A percentile compares a stretch with the other conserved stretches of the same genome.
Evolutionary conservation across 2,329 filamentous ascomycete species (phyloP).

Genomic region (Coleophoma eucalyptorum): DNA sequence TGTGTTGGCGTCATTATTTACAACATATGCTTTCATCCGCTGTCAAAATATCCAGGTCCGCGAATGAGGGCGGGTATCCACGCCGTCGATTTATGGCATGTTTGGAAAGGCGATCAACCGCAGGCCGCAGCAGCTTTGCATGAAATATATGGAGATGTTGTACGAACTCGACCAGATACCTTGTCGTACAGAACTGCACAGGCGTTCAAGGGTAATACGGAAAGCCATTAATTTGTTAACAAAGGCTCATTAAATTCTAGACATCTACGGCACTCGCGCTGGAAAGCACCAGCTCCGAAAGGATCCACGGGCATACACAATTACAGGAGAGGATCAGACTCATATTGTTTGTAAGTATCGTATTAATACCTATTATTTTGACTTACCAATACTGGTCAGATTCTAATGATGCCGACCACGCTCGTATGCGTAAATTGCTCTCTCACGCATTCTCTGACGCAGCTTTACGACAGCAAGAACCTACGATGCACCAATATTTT

Average conservation of each 20-base stretch:
- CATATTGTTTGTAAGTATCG: background rate
- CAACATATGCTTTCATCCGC: conserved; percentile 1
- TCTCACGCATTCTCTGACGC: conserved; percentile 24
- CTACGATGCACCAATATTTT: background rate
- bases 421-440: conserved; percentile 18
- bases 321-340: background rate
- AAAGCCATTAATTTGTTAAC: background rate
- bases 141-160: background rate
- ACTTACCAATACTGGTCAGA: background rate
- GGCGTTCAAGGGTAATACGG: background rate
- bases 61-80: background rate
- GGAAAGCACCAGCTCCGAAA: background rate
- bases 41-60: background rate
- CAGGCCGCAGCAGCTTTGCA: background rate
- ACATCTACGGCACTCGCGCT: background rate
- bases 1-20: background rate
- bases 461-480: conserved; percentile 24
- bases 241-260: background rate
- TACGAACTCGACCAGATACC: background rate
- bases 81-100: background rate
- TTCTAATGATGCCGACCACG: conserved; percentile 10
- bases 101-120: background rate
- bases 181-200: background rate
- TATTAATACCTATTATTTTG: background rate
- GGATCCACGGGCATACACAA: background rate